Base-by-base conservation (phyloP, 1,284 basidiomycete species). In the Porodaedalea pini region DNA sequence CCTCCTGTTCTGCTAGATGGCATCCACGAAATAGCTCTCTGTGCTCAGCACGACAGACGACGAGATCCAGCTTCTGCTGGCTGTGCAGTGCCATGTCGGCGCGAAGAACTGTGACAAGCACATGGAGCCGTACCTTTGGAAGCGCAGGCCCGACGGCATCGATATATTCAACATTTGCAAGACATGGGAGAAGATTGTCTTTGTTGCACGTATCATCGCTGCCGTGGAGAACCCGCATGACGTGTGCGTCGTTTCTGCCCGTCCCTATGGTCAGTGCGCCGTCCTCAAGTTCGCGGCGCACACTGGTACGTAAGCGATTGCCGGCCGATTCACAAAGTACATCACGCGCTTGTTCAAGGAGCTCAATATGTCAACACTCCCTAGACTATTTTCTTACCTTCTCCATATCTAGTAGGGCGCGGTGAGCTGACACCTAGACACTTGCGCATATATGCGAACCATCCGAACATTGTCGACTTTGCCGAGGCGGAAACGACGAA, bases 321-420 rank as follows among this genome's bases (percentile, higher is more conserved):
- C 96, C 65, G 96, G 96, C 69, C 93, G 96, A 70, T 98, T 99
- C 83, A 99, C 96, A 74, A 99, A 99, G 82, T 98, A 98, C 83
- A 97, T 98, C 83, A 98, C 95, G 68, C 92, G 93, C 69, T 98
- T 94, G 61, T 99, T 98, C 92, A 99, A 98, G 83, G 96, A 99
- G 80, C 96, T n/a, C n/a, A n/a, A n/a, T n/a, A n/a, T n/a, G n/a
- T n/a, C n/a, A n/a, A 23, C n/a, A 34, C 21, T 51, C n/a, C 40
- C 21, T 36, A 32, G 51, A 61, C 55, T 65, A 53, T 63, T 29
- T 51, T 43, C 34, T 36, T 17, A n/a, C n/a, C n/a, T n/a, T n/a
- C n/a, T n/a, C n/a, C n/a, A n/a, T n/a, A n/a, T n/a, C n/a, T 34
- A 56, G 31, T 58, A 89, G 88, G 87, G n/a, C 74, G 85, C 63